Percentiles rank a stretch among this genome's conserved stretches.
Evolutionary conservation across 257 asterid species (phyloP).

Genomic region (Cynanchum wilfordii): DNA sequence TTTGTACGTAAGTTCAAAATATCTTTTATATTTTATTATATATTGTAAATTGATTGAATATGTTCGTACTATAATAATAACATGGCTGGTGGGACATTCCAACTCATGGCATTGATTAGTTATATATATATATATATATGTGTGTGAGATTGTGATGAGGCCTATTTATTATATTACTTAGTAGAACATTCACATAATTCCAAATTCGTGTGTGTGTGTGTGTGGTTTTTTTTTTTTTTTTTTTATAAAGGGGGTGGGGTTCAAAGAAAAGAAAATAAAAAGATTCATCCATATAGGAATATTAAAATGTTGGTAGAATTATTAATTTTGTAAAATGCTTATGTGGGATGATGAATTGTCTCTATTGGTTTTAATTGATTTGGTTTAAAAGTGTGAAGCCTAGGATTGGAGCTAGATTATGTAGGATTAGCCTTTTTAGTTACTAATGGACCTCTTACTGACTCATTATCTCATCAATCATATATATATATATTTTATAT

Average conservation of each 20-base stretch:
- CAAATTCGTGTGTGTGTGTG: no score
- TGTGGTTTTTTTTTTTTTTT: no score
- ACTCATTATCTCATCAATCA: constrained; percentile 9
- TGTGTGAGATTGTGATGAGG: no score
- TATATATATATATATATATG: no score
- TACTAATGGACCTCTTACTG: background rate
- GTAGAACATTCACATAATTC: no score
- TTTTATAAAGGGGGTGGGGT: no score
- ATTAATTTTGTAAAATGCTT: background rate
- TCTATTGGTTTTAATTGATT: background rate
- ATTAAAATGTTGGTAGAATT: no score
- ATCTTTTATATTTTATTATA: background rate
- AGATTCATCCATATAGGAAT: no score
- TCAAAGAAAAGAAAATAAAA: no score
- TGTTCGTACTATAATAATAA: background rate
- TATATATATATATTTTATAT: background rate
- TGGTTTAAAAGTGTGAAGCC: background rate
- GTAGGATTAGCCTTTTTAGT: constrained; percentile 8
- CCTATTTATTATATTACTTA: no score
- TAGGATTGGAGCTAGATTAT: background rate
- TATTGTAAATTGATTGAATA: background rate
- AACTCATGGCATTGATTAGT: background rate
- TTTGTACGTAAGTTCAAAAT: background rate
- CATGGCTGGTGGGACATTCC: background rate
- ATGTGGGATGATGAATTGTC: background rate